Percentiles rank a stretch among this genome's conserved stretches.
These are phyloP conservation scores for Lentinula guzmanii DNA, from an alignment of 768 basidiomycete genomes.

Conservation along the genomic window DNA sequence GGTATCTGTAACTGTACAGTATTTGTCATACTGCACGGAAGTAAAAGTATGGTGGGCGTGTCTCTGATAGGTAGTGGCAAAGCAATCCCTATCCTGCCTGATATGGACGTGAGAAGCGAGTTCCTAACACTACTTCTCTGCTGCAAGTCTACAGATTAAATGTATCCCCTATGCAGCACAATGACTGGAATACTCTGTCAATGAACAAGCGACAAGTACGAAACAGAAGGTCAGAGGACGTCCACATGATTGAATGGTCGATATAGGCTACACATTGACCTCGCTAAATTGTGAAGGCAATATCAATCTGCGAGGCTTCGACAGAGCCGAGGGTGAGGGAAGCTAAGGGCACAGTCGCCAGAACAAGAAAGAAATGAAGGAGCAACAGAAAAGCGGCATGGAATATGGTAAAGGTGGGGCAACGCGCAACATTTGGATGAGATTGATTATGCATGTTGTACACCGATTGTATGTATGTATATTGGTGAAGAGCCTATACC, in stretches of 20 bases:
- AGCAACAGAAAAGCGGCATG: neutral
- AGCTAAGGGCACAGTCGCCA: no score
- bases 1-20: no score
- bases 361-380: neutral
- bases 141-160: neutral
- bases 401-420: neutral
- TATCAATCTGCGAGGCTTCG: constrained; percentile 4
- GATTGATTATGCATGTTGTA: no score
- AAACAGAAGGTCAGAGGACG: neutral
- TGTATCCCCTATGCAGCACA: neutral
- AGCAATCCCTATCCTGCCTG: no score
- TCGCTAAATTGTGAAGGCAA: neutral
- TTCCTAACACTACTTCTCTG: no score
- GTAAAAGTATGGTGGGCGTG: no score
- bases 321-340: neutral
- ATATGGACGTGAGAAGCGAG: no score
- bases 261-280: constrained; percentile 6
- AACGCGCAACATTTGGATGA: no score
- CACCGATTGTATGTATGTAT: neutral
- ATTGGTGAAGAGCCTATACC: neutral
- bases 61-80: no score
- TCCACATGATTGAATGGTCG: neutral
- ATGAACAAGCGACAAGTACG: neutral
- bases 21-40: no score
- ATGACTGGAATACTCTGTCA: neutral